Conservation (phyloP, 2,329 filamentous ascomycete genomes). For the Pseudodiploospora longispora region DNA sequence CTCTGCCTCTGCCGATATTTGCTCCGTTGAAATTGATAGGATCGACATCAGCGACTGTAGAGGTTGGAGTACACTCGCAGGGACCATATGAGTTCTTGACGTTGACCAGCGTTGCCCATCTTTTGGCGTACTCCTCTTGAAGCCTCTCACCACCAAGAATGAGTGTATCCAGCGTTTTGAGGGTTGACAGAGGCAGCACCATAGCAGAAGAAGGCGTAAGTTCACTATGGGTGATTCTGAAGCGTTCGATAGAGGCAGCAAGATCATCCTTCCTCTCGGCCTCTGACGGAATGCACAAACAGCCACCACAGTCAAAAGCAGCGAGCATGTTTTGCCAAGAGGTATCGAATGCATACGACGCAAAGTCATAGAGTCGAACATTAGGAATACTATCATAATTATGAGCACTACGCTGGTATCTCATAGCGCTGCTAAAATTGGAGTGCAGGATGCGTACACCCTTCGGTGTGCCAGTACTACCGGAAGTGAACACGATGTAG, state of each 20-base stretch:
- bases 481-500: background rate
- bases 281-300: constrained; percentile 38
- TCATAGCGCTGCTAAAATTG: background rate
- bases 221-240: background rate
- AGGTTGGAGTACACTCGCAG: constrained; percentile 3
- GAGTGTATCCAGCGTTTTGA: background rate
- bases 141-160: background rate
- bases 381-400: background rate
- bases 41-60: background rate
- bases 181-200: background rate
- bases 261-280: constrained; percentile 1
- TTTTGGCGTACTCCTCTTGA: no score
- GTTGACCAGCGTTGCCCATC: background rate
- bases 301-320: constrained; percentile 37
- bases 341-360: constrained; percentile 8
- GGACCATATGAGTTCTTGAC: constrained; percentile 6
- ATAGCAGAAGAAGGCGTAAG: background rate
- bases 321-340: constrained; percentile 27
- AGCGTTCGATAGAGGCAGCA: background rate
- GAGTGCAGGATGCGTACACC: background rate
- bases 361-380: constrained; percentile 3
- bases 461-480: background rate
- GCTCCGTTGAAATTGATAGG: background rate
- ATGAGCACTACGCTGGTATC: background rate
- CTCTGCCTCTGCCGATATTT: constrained; percentile 2